Evolutionary conservation across 768 basidiomycete species (phyloP).

Genomic region (Auricularia cornea): DNA sequence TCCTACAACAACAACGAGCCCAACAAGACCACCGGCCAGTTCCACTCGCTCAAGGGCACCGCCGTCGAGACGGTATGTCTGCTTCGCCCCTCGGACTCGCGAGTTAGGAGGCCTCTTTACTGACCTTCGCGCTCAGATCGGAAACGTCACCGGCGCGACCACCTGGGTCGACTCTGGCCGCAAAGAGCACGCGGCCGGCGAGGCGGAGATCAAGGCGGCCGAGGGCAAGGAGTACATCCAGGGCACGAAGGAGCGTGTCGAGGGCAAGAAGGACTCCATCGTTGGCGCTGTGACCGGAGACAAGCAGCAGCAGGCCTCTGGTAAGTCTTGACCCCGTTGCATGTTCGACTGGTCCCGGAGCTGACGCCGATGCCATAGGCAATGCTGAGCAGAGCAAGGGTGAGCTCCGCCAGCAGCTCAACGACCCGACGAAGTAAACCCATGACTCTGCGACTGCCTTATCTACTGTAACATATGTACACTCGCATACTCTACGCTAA

Average conservation of each 20-base stretch:
- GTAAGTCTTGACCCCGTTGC: too few species aligned
- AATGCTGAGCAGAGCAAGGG: not conserved
- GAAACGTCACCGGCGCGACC: slow-evolving; percentile 35
- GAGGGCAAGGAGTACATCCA: slow-evolving; percentile 42
- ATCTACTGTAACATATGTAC: not conserved
- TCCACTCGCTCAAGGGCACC: slow-evolving; percentile 32
- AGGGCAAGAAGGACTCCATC: slow-evolving; percentile 46
- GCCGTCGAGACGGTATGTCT: slow-evolving; percentile 21
- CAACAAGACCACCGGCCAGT: slow-evolving; percentile 27
- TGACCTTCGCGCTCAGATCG: slow-evolving; percentile 16
- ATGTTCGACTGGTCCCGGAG: not conserved
- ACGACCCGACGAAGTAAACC: not conserved
- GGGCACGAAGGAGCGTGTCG: slow-evolving; percentile 35
- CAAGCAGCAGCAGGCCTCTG: slow-evolving; percentile 38
- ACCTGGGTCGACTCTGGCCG: slow-evolving; percentile 38
- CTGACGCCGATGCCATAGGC: not conserved
- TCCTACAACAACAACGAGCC: not conserved
- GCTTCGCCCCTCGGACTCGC: not conserved
- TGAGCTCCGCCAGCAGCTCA: not conserved
- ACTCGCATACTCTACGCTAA: not conserved
- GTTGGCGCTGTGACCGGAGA: slow-evolving; percentile 50
- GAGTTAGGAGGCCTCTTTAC: not conserved
- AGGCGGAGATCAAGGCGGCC: slow-evolving; percentile 37
- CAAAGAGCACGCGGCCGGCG: slow-evolving; percentile 42
- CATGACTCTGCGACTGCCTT: not conserved